A percentile compares a stretch with the other conserved stretches of the same genome.
Evolutionary conservation across 208 protist species (phyloP).

Genomic region (Leishmania tarentolae): DNA sequence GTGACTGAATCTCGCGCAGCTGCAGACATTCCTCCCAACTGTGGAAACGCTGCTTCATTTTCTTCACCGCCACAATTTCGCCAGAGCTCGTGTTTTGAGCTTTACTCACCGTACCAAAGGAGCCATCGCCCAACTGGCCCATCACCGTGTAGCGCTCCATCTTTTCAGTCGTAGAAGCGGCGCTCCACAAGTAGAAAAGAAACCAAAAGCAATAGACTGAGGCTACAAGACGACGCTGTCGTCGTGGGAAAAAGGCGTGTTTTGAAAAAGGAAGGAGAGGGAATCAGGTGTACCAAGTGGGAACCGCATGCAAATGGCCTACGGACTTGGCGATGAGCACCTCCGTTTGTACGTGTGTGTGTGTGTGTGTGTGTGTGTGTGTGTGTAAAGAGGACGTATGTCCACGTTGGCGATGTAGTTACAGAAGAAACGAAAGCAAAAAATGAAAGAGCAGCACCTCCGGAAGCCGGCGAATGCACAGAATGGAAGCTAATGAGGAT

Average conservation of each 20-base stretch:
- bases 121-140: constrained; percentile 96
- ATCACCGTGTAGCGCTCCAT: constrained; percentile 97
- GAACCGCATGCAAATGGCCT: not conserved
- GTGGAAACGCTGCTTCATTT: constrained; percentile 98
- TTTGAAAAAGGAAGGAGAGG: constrained; percentile 5
- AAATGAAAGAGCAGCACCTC: not conserved
- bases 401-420: not conserved
- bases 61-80: constrained; percentile 98
- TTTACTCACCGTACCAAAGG: constrained; percentile 97
- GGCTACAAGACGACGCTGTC: not conserved
- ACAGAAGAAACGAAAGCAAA: not conserved
- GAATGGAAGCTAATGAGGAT: not conserved
- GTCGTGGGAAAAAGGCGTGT: not conserved
- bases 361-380: not conserved
- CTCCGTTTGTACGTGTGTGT: not conserved
- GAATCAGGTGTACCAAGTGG: not conserved
- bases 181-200: not conserved
- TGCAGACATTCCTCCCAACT: constrained; percentile 98
- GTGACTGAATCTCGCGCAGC: constrained; percentile 95
- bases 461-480: not conserved
- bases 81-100: constrained; percentile 88
- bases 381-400: not conserved
- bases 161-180: not conserved
- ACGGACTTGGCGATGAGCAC: not conserved
- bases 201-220: not conserved